These are phyloP conservation scores for Fusarium decemcellulare DNA, from an alignment of 2,329 filamentous ascomycete genomes.

Conservation along the genomic window DNA sequence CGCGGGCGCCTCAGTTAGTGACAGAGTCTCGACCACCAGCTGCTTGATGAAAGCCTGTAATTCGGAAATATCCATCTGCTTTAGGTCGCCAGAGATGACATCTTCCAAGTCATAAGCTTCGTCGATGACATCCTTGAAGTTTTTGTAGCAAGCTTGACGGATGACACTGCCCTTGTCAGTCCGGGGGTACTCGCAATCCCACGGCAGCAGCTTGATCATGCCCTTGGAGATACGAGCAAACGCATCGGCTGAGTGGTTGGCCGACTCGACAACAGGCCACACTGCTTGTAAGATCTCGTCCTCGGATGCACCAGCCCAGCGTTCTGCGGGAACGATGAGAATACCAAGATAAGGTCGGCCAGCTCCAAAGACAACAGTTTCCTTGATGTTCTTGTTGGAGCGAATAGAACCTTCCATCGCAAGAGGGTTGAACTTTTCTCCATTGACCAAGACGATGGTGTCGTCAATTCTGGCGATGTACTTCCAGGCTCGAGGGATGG, in stretches of 20 bases:
- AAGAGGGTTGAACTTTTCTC: conserved; percentile 62
- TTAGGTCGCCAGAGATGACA: conserved; percentile 26
- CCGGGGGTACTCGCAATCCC: conserved; percentile 60
- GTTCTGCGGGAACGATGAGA: conserved; percentile 8
- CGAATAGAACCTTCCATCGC: conserved; percentile 64
- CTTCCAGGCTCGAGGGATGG: conserved; percentile 59
- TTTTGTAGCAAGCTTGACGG: conserved; percentile 61
- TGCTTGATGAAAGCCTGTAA: conserved; percentile 52
- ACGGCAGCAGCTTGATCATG: conserved; percentile 64
- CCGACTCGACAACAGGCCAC: conserved; percentile 52
- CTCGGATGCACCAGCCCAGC: conserved; percentile 1
- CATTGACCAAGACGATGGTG: conserved; percentile 58
- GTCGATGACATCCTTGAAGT: conserved; percentile 61
- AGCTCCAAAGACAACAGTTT: conserved; percentile 71
- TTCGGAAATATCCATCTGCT: conserved; percentile 38
- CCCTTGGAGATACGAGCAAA: conserved; percentile 63
- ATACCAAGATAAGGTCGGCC: conserved; percentile 65
- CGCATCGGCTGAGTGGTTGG: conserved; percentile 48
- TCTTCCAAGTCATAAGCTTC: conserved; percentile 52
- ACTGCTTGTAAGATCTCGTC: conserved; percentile 49
- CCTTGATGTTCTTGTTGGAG: conserved; percentile 63
- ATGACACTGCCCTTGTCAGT: conserved; percentile 69
- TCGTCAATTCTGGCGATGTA: conserved; percentile 61
- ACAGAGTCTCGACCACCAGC: conserved; percentile 47
- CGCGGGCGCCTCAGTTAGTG: conserved; percentile 40